Evolutionary conservation across 176 grass and related monocot species (phyloP).

Genomic region (Bolboschoenus planiculmis): DNA sequence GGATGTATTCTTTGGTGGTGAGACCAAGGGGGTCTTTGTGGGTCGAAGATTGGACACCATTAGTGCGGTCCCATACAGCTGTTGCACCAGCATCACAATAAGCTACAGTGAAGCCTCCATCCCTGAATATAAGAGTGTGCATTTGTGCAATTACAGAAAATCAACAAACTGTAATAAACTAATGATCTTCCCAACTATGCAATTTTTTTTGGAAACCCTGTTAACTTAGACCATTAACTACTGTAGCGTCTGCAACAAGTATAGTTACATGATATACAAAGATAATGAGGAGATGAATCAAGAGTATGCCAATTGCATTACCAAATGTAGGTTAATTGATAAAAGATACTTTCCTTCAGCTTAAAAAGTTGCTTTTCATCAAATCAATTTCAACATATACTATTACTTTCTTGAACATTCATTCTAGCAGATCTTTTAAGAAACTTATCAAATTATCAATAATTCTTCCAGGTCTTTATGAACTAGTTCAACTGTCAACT

Average conservation of each 20-base stretch:
- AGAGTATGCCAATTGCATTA: not conserved
- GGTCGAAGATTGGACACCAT: not conserved
- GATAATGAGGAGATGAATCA: not conserved
- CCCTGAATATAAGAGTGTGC: slow-evolving; percentile 31
- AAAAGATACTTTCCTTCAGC: not conserved
- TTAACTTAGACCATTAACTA: not conserved
- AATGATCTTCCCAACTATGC: not conserved
- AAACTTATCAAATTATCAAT: slow-evolving; percentile 2
- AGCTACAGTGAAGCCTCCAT: slow-evolving; percentile 53
- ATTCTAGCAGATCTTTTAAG: not conserved
- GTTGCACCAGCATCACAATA: slow-evolving; percentile 73
- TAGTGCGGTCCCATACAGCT: slow-evolving; percentile 24
- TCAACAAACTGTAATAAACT: not conserved
- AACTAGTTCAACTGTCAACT: not conserved
- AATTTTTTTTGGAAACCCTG: not conserved
- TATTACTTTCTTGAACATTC: not conserved
- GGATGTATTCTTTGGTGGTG: slow-evolving; percentile 66
- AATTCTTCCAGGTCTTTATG: not conserved
- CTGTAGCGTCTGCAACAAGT: not conserved
- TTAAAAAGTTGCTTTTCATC: not conserved
- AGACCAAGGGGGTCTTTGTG: slow-evolving; percentile 24
- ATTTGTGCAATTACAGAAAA: not conserved
- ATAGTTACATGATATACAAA: not conserved
- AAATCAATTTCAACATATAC: not conserved
- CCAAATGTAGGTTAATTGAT: not conserved